phyloP scores from a whole-genome alignment of 805 yeast genomes.

The Ogataea henricii region DNA sequence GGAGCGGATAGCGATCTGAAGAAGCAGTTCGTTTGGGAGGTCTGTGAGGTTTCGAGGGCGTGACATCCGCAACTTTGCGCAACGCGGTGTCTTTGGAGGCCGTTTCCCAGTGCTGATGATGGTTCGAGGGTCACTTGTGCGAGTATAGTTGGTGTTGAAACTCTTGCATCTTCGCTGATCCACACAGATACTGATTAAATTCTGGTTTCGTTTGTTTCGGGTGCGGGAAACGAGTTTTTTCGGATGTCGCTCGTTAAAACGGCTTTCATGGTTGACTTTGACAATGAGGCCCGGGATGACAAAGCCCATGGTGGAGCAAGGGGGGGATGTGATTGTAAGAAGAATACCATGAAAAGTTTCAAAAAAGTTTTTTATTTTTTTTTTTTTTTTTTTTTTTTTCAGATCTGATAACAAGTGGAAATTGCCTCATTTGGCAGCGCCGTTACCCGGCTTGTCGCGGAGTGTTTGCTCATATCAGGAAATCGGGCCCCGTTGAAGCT shows the following conservation, averaged over 20 bases:
- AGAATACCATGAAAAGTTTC: background rate
- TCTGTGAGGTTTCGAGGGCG: conserved; percentile 4
- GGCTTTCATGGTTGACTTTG: conserved; percentile 1
- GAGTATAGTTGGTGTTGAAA: conserved; percentile 8
- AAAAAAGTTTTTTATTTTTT: background rate
- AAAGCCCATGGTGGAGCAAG: conserved; percentile 1
- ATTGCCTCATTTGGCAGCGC: conserved; percentile 1
- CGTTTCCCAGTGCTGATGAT: background rate
- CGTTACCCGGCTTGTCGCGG: conserved; percentile 2
- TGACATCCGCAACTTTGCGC: too few species aligned
- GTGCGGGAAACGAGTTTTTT: conserved; percentile 7
- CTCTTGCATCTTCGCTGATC: conserved; percentile 5
- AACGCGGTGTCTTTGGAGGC: background rate
- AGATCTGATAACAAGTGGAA: background rate
- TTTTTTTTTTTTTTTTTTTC: background rate
- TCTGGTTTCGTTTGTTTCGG: conserved; percentile 8
- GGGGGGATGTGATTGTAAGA: background rate
- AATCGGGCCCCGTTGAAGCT: background rate
- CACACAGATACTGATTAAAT: conserved; percentile 6
- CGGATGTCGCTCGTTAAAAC: conserved; percentile 1
- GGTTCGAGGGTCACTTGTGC: background rate
- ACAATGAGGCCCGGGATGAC: conserved; percentile 2
- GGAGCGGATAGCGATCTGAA: conserved; percentile 18
- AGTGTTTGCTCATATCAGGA: conserved; percentile 2
- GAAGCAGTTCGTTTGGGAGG: conserved; percentile 25